Evolutionary conservation across 139 green algal genomes (phyloP).

Genomic region (Prasinococcaceae sp.): DNA sequence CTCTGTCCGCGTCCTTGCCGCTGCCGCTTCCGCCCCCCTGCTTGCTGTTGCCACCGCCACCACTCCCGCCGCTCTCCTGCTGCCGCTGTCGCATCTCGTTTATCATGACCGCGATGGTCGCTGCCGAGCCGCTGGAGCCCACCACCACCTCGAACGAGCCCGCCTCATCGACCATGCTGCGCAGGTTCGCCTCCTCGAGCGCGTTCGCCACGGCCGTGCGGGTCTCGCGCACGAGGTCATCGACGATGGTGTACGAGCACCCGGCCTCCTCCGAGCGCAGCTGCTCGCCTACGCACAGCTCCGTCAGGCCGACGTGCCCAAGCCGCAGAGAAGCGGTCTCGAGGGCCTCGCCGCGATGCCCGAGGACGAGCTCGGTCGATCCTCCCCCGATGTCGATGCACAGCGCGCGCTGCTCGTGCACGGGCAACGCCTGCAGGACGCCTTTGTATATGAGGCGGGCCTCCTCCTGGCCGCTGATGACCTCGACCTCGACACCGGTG

Average conservation of each 20-base stretch:
- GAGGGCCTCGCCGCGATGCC: slow-evolving; percentile 16
- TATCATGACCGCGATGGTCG: too few species aligned
- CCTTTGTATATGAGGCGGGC: slow-evolving; percentile 27
- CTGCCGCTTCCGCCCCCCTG: too few species aligned
- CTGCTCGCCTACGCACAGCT: slow-evolving; percentile 5
- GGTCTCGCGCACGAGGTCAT: neutral
- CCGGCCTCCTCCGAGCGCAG: neutral
- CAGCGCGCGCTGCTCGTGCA: slow-evolving; percentile 20
- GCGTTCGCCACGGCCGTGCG: too few species aligned
- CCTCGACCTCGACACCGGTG: slow-evolving; percentile 24
- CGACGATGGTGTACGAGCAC: neutral
- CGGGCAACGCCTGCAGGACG: slow-evolving; percentile 24
- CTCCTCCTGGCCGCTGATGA: slow-evolving; percentile 20
- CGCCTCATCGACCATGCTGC: too few species aligned
- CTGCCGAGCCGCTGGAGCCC: too few species aligned
- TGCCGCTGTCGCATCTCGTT: too few species aligned
- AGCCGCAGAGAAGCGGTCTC: slow-evolving; percentile 24
- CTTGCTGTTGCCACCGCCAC: too few species aligned
- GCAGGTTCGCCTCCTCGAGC: too few species aligned
- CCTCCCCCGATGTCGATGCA: slow-evolving; percentile 25
- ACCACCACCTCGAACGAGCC: too few species aligned
- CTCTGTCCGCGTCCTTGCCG: too few species aligned
- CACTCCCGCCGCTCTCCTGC: too few species aligned
- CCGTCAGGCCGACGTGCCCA: slow-evolving; percentile 20
- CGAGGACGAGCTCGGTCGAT: slow-evolving; percentile 23